Evolutionary conservation across 2,329 filamentous ascomycete species (phyloP), one percentile per base, ranked within the genome.

Genomic region (Sporothrix dimorphospora): DNA sequence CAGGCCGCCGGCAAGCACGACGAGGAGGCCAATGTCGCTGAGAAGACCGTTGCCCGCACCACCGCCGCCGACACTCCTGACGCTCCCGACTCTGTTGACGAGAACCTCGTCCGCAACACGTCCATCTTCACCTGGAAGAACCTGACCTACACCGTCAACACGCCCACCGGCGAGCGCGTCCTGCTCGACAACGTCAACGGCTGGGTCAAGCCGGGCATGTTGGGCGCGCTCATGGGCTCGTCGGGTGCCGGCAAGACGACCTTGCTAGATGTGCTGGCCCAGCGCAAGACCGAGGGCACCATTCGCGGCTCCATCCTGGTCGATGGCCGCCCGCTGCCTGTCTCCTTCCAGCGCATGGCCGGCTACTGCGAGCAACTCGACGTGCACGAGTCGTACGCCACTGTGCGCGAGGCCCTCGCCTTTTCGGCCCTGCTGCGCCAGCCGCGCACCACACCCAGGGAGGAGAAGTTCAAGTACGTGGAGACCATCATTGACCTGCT

Each of bases 241-340:
- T 94, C 90, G 12, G 93, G 92, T 75, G 93, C 94, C 19, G 93
- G 94, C 69, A 97, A 97, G 81, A 97, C 93, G 0, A 96, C 93
- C 0, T 86, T 97, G 2, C 84, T 97, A 7, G 94, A 97, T 79
- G 92, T 94, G 2, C 85, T 97, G 42, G 94, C 93, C 5, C 92
- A 92, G 73, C 89, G 92, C 76, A 91, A 92, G 81, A 89, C 88
- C 75, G 88, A 89, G 70, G 88, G 88, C 75, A 86, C 89, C 1
- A 87, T 90, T 49, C 88, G 88, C 49, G 85, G 88, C 49, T 89
- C 92, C 69, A 84, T 90, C 14, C 79, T 89, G 1, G 86, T 90
- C 51, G 88, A 90, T 72, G 87, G 85, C 12, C 73, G 80, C 87
- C 0, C 87, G 86, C 47, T 86, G 85, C 77, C 84, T 88, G 75